Conservation (phyloP, 1,284 basidiomycete genomes). For the Lignosus rhinocerotis region DNA sequence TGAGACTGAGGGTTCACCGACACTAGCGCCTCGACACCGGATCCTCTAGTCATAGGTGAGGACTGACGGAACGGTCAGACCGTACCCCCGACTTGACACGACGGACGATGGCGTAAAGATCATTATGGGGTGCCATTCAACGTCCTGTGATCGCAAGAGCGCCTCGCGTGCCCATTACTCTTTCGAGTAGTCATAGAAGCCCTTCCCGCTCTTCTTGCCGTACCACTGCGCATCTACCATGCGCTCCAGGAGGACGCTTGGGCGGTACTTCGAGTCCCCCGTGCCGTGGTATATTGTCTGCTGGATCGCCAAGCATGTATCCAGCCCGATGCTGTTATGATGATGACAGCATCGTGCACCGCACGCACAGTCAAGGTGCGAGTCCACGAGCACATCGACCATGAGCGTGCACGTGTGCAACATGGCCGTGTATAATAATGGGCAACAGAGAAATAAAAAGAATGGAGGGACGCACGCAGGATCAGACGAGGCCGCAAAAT, state of each 20-base stretch:
- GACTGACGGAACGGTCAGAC: not conserved
- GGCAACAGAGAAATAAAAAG: not conserved
- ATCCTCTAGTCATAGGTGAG: not conserved
- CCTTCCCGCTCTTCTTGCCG: constrained; percentile 89
- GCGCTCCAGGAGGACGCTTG: constrained; percentile 83
- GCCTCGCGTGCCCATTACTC: constrained; percentile 15
- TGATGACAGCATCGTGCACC: not conserved
- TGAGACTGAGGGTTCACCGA: not conserved
- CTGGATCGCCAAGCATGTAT: constrained; percentile 90
- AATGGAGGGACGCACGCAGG: constrained; percentile 8
- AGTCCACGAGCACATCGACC: not conserved
- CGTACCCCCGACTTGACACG: not conserved
- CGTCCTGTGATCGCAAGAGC: not conserved
- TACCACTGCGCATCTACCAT: constrained; percentile 98
- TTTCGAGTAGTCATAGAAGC: constrained; percentile 77
- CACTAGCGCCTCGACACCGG: not conserved
- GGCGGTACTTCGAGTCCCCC: constrained; percentile 96
- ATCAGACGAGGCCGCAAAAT: constrained; percentile 5
- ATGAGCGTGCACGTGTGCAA: not conserved
- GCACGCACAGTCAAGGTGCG: constrained; percentile 4
- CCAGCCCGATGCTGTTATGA: constrained; percentile 80
- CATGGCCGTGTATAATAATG: not conserved
- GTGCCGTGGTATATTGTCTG: constrained; percentile 88
- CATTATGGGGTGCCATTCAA: not conserved
- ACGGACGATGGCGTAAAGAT: not conserved